Percentiles rank a stretch among this genome's conserved stretches.
phyloP scores from a whole-genome alignment of 306 rosid species.

The Glycine tomentella region DNA sequence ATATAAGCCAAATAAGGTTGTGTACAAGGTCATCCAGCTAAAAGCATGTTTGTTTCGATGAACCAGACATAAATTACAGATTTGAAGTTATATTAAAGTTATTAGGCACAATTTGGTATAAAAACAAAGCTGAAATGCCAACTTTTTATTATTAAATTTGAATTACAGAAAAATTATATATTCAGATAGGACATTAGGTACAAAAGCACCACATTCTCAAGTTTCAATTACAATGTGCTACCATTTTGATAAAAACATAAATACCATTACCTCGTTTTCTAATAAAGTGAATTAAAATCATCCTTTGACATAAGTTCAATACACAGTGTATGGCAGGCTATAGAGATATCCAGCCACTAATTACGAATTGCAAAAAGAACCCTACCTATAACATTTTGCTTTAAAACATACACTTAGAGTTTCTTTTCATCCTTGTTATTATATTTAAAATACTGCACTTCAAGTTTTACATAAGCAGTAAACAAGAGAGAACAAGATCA shows the following conservation, averaged over 20 bases:
- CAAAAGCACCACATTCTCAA: slow-evolving; percentile 8
- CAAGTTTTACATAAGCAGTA: neutral
- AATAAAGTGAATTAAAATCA: slow-evolving; percentile 30
- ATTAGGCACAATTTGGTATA: slow-evolving; percentile 1
- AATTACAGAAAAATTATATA: neutral
- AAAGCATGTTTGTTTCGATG: slow-evolving; percentile 22
- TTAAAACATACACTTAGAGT: slow-evolving; percentile 27
- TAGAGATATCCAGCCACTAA: slow-evolving; percentile 6
- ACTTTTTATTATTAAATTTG: neutral
- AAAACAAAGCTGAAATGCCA: neutral
- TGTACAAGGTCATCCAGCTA: slow-evolving; percentile 40
- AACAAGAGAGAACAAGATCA: slow-evolving; percentile 46
- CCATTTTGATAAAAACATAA: neutral
- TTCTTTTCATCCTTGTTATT: neutral
- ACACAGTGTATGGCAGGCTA: neutral
- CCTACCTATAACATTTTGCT: neutral
- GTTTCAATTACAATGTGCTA: neutral
- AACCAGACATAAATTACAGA: slow-evolving; percentile 13
- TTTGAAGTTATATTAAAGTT: slow-evolving; percentile 14
- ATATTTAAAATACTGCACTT: neutral
- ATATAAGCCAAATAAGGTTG: no score
- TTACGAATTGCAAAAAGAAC: slow-evolving; percentile 5
- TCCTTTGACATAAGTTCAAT: neutral
- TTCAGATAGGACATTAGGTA: neutral
- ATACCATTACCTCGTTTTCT: slow-evolving; percentile 22